These are phyloP conservation scores for Tulasnella sp. DNA, from an alignment of 768 basidiomycete species.

Conservation along the genomic window DNA sequence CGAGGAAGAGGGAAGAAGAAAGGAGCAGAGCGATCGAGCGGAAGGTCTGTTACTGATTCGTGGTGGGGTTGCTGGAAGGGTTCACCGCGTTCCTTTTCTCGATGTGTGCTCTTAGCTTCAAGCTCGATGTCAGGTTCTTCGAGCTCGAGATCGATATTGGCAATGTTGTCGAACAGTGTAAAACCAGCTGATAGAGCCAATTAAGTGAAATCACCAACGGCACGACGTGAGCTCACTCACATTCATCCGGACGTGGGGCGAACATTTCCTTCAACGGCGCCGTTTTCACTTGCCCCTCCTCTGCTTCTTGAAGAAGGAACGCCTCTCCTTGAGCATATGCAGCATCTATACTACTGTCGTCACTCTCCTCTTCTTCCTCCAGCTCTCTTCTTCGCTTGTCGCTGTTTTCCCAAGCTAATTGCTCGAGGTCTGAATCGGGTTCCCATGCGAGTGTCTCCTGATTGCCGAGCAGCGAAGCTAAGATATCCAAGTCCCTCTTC, in stretches of 20 bases:
- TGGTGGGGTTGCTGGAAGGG: neutral
- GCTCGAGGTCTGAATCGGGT: constrained; percentile 8
- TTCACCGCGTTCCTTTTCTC: constrained; percentile 1
- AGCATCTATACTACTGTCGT: neutral
- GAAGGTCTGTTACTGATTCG: neutral
- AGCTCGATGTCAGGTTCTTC: constrained; percentile 7
- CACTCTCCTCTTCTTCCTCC: neutral
- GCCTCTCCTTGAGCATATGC: neutral
- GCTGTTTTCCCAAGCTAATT: neutral
- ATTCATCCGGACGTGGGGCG: constrained; percentile 17
- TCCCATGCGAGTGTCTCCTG: constrained; percentile 4
- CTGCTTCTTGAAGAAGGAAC: neutral
- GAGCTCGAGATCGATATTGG: constrained; percentile 15
- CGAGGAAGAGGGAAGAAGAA: constrained; percentile 6
- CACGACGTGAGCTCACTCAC: neutral
- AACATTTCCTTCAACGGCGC: constrained; percentile 18
- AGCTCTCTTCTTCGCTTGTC: neutral
- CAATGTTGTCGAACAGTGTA: constrained; percentile 13
- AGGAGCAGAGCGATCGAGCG: neutral
- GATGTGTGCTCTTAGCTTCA: neutral
- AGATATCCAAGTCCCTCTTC: constrained; percentile 1
- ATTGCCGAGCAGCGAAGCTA: neutral
- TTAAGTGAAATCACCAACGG: neutral
- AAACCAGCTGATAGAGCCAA: constrained; percentile 6
- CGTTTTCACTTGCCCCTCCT: neutral